Conservation (phyloP, 1,284 basidiomycete genomes). For the Cyathus olla region DNA sequence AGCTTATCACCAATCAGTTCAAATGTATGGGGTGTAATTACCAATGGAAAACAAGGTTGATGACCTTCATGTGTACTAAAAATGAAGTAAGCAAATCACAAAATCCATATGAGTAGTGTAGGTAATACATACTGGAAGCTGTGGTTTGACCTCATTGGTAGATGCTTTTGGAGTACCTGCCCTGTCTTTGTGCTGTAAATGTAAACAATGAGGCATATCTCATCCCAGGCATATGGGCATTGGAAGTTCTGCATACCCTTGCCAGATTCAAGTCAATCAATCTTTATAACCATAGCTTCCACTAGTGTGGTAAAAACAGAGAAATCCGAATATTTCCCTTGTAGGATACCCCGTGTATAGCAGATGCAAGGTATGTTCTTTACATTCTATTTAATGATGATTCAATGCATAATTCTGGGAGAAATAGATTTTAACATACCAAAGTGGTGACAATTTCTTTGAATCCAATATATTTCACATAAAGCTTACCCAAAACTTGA, state of each 20-base stretch:
- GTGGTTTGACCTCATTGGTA: constrained; percentile 10
- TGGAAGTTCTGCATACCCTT: constrained; percentile 20
- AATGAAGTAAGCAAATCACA: not conserved
- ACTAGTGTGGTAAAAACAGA: constrained; percentile 24
- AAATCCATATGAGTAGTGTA: not conserved
- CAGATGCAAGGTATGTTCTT: constrained; percentile 23
- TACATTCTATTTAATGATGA: not conserved
- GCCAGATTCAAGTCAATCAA: constrained; percentile 10
- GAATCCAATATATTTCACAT: constrained; percentile 15
- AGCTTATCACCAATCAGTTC: constrained; percentile 3
- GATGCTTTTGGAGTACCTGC: constrained; percentile 12
- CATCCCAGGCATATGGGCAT: constrained; percentile 14
- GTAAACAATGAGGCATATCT: constrained; percentile 16
- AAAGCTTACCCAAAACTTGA: constrained; percentile 8
- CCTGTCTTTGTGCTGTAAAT: constrained; percentile 13
- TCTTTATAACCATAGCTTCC: constrained; percentile 21
- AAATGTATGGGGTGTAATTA: constrained; percentile 14
- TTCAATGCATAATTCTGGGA: not conserved
- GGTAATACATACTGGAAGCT: constrained; percentile 1
- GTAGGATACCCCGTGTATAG: constrained; percentile 20
- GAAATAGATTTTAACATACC: not conserved
- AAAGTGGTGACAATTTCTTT: constrained; percentile 19
- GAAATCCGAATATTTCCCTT: constrained; percentile 13
- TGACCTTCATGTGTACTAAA: constrained; percentile 5
- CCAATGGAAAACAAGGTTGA: constrained; percentile 16